Evolutionary conservation across 345 rosid genomes (phyloP).

Genomic region (Salix caprea): DNA sequence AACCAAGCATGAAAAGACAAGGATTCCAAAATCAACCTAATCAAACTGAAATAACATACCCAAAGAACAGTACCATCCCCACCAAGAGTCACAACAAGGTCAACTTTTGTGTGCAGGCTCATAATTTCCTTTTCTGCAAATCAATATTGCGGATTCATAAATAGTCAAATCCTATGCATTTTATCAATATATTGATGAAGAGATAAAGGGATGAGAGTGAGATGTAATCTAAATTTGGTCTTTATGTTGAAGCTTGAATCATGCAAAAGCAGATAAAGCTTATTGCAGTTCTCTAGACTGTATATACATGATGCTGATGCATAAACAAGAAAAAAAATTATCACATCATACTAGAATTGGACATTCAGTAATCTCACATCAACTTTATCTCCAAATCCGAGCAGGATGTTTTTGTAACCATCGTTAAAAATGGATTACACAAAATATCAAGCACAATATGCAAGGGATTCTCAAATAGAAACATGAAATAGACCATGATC

Average conservation of each 20-base stretch:
- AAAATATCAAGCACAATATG: neutral
- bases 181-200: neutral
- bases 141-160: conserved; percentile 9
- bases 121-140: conserved; percentile 65
- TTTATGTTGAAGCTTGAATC: neutral
- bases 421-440: neutral
- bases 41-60: conserved; percentile 46
- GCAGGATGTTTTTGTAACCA: neutral
- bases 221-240: neutral
- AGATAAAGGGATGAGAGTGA: neutral
- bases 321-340: neutral
- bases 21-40: conserved; percentile 3
- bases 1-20: conserved; percentile 1
- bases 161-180: neutral
- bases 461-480: neutral
- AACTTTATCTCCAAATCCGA: neutral
- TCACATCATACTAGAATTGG: neutral
- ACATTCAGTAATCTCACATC: neutral
- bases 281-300: neutral
- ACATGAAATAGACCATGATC: neutral
- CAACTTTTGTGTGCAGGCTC: conserved; percentile 75
- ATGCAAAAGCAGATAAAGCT: neutral
- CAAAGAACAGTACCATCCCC: conserved; percentile 99
- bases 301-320: neutral
- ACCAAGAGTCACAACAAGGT: conserved; percentile 95